These are phyloP conservation scores for Ceratocystis lukuohia DNA, from an alignment of 2,329 filamentous ascomycete genomes.

Conservation along the genomic window DNA sequence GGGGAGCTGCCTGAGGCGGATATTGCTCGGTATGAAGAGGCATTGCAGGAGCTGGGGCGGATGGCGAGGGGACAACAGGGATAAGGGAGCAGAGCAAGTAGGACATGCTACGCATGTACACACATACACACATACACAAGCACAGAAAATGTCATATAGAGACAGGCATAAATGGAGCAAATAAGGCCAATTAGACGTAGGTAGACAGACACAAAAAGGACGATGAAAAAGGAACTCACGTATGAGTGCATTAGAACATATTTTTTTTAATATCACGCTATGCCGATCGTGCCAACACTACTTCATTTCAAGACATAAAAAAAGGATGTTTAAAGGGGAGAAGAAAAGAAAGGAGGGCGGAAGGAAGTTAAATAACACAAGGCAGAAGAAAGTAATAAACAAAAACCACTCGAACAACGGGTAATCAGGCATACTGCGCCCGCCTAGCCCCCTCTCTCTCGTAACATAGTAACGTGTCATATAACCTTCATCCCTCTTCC, in stretches of 20 bases:
- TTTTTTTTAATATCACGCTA: slow-evolving; percentile 3
- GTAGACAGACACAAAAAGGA: neutral
- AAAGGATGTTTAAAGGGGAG: neutral
- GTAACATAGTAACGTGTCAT: neutral
- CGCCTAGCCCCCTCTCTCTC: neutral
- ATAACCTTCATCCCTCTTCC: neutral
- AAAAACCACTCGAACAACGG: neutral
- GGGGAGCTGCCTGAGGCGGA: slow-evolving; percentile 35
- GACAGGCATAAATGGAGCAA: neutral
- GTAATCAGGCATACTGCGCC: neutral
- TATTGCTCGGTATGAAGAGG: slow-evolving; percentile 38
- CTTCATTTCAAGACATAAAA: neutral
- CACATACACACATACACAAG: too few relatives aligned
- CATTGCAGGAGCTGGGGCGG: slow-evolving; percentile 47
- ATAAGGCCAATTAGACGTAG: neutral
- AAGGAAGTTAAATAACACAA: slow-evolving; percentile 4
- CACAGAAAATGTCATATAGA: neutral
- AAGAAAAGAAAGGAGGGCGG: too few relatives aligned
- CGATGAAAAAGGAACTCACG: neutral
- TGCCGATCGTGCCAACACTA: neutral
- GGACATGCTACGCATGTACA: too few relatives aligned
- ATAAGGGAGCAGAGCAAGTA: too few relatives aligned
- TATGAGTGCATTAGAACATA: neutral
- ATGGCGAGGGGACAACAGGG: slow-evolving; percentile 34
- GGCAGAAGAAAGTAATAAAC: neutral